phyloP scores from a whole-genome alignment of 768 basidiomycete genomes.

The Lentinula boryana region DNA sequence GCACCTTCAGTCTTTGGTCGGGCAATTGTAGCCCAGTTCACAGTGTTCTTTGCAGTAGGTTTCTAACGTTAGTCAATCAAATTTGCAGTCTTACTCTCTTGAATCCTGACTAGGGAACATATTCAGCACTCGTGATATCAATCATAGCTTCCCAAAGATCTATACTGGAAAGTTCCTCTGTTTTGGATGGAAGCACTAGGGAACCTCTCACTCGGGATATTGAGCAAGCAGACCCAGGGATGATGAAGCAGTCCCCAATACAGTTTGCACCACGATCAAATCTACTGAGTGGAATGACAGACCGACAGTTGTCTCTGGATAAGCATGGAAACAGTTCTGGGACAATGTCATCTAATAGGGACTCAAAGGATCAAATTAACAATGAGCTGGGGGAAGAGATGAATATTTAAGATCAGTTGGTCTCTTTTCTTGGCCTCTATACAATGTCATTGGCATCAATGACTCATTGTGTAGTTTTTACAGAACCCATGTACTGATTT shows the following conservation, averaged over 20 bases:
- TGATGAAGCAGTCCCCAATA: background rate
- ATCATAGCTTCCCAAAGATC: slow-evolving; percentile 1
- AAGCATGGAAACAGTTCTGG: background rate
- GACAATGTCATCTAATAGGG: background rate
- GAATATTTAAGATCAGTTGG: too few species aligned
- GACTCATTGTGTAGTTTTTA: too few species aligned
- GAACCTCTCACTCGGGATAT: background rate
- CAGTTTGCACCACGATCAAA: background rate
- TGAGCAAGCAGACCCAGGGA: background rate
- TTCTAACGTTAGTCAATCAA: background rate
- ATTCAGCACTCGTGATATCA: background rate
- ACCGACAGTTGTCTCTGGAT: background rate
- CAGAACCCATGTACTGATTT: too few species aligned
- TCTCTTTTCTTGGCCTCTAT: too few species aligned
- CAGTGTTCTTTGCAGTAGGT: background rate
- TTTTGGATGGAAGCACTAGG: background rate
- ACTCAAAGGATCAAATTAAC: background rate
- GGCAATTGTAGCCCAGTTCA: background rate
- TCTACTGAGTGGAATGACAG: background rate
- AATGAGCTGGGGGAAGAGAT: too few species aligned
- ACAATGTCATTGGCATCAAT: too few species aligned
- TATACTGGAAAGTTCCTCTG: background rate
- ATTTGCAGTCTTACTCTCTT: background rate
- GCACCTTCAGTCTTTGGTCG: background rate
- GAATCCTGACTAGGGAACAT: background rate